Conservation (phyloP, 345 rosid genomes). For the Camelina laxa region DNA sequence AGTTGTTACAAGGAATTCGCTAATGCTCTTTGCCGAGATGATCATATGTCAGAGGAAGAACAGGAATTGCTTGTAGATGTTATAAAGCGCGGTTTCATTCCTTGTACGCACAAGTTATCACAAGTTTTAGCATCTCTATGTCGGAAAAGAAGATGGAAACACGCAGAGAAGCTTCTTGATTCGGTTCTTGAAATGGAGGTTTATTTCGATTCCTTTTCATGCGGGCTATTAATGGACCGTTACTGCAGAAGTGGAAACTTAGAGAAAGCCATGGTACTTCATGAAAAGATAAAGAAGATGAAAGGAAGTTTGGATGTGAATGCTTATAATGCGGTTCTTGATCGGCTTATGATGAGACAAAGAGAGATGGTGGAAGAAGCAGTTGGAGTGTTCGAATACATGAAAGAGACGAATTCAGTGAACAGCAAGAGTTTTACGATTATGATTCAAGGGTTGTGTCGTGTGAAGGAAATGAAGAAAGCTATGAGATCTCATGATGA, state of each 20-base stretch:
- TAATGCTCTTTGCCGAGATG: constrained; percentile 56
- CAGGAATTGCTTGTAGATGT: constrained; percentile 52
- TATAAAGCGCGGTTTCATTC: constrained; percentile 53
- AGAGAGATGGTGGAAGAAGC: constrained; percentile 54
- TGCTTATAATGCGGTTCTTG: constrained; percentile 58
- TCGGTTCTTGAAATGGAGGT: constrained; percentile 56
- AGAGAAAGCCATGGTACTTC: constrained; percentile 60
- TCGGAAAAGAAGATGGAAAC: constrained; percentile 52
- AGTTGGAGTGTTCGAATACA: constrained; percentile 53
- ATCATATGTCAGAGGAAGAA: constrained; percentile 46
- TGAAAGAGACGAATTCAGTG: constrained; percentile 49
- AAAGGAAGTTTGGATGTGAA: constrained; percentile 55
- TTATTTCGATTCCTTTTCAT: constrained; percentile 52
- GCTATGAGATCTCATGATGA: constrained; percentile 80
- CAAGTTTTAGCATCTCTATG: constrained; percentile 53
- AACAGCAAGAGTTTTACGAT: constrained; percentile 53
- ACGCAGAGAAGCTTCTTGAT: constrained; percentile 61
- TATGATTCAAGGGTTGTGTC: constrained; percentile 61
- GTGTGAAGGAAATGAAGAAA: constrained; percentile 55
- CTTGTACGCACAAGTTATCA: constrained; percentile 51
- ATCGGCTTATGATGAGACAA: constrained; percentile 48
- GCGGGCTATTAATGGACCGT: constrained; percentile 54
- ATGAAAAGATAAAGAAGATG: constrained; percentile 53
- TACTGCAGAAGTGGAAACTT: constrained; percentile 55
- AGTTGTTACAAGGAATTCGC: constrained; percentile 53